Base-by-base conservation (phyloP, 768 basidiomycete genomes). In the Amanita jacksonii region DNA sequence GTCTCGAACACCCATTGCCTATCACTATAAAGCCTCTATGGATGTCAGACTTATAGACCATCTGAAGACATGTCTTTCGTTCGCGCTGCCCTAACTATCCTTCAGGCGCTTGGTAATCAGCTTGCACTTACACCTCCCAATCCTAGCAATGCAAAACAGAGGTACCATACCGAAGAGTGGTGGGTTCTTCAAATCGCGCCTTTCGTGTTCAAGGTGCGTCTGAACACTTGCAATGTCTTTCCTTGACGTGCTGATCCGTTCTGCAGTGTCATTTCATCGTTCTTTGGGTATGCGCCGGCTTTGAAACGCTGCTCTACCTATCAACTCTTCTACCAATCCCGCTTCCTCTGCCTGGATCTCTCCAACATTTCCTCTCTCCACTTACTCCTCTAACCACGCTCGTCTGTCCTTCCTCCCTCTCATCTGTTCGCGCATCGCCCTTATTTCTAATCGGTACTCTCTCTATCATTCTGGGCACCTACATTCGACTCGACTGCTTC, bases 41-140 rank as follows among this genome's bases (percentile, higher is more conserved):
- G n/a, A n/a, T n/a, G n/a, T n/a, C n/a, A n/a, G n/a, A n/a, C n/a
- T n/a, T n/a, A n/a, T n/a, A n/a, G n/a, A n/a, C n/a, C n/a, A n/a
- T n/a, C 27, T 28, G 27, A 6, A 28, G 27, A 38, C 34, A 79
- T 80, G 76, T 69, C 72, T 39, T 57, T 71, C 46, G 45, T 65
- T 24, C 68, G 77, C 16, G 68, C 69, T 13, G 52, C 59, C 27
- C 69, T 81, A 45, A 65, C 73, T 50, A 51, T 66, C 27, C 46
- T 72, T 27, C 76, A 79, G 49, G 72, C 75, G 2, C 38, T 68
- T 20, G 65, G 62, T 54, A 74, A 78, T 51, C 70, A 75, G 28
- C 50, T 67, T 0, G 78, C 74, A 0, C 73, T 66, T 50, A 73
- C 72, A 0, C 75, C 78, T 0, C 78, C 78, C 1, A 76, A 79